Base-by-base conservation (phyloP, 768 basidiomycete species). In the Xanthoconium stramineum region DNA sequence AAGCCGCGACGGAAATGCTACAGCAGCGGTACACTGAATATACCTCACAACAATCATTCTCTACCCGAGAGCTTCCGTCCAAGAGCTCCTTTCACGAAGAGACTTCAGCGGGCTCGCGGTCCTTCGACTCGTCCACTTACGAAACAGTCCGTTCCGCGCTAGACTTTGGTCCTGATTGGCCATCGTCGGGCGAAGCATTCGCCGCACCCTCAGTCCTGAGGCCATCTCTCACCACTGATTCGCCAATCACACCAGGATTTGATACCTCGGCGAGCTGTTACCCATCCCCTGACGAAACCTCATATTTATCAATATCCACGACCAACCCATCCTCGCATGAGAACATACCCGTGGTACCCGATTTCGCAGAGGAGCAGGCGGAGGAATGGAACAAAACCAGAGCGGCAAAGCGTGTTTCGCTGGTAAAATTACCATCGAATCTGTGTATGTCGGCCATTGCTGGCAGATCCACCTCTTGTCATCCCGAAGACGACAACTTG, bases 331-430 rank as follows among this genome's bases (percentile, higher is more conserved):
- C 59, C 29, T 57, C 61, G 13, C 82, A 79, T 54, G 81, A 83
- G 61, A 77, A 72, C 49, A 76, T 76, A 61, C 75, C 73, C 59
- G 77, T 76, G 24, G 76, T 74, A 32, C 69, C 69, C 17, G 83
- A 85, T 64, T 74, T 66, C 20, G 68, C 69, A 29, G 79, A 80
- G 44, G 89, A 92, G 68, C 79, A 86, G 69, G 91, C 92, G n/a
- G 91, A 93, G 68, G 86, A 88, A 50, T 94, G 92, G 92, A 78
- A 90, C 71, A 85, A 85, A 69, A 94, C 92, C 2, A 84, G 86
- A 47, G 88, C 86, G 36, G 91, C 89, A 14, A 88, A 91, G 62
- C 86, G 91, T 10, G 92, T 94, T 10, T 94, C 91, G 11, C 75
- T 94, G 42, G 88, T 92, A 43, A 80, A 81, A 56, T 69, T 92